These are phyloP conservation scores for Tremella yokohamensis DNA, from an alignment of 768 basidiomycete species.

Conservation along the genomic window DNA sequence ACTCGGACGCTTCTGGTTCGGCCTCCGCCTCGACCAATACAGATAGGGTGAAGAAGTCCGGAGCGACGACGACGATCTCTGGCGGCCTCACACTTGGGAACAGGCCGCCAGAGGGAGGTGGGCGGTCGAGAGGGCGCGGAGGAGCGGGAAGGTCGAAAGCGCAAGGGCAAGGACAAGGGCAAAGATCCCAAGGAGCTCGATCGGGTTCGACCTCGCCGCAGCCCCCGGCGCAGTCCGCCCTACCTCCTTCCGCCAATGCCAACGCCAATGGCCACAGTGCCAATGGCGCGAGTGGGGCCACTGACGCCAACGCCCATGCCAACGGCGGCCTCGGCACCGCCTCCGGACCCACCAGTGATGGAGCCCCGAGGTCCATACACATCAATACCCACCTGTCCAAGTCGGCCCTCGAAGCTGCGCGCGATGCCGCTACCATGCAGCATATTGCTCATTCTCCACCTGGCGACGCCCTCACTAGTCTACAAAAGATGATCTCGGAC, in stretches of 20 bases:
- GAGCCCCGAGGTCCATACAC: constrained; percentile 24
- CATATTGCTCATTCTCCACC: constrained; percentile 13
- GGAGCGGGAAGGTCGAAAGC: neutral
- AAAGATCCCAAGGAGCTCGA: neutral
- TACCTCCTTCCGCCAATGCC: constrained; percentile 13
- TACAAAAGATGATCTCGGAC: constrained; percentile 91
- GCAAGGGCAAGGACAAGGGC: constrained; percentile 7
- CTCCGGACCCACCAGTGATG: neutral
- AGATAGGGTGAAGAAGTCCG: constrained; percentile 31
- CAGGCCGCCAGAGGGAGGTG: constrained; percentile 8
- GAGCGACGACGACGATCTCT: constrained; percentile 37
- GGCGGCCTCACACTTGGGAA: constrained; percentile 36
- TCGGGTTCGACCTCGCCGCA: neutral
- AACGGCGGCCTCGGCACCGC: constrained; percentile 1
- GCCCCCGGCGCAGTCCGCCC: constrained; percentile 14
- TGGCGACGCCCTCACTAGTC: constrained; percentile 46
- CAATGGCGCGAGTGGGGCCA: neutral
- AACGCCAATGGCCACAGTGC: neutral
- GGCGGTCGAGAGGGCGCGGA: constrained; percentile 1
- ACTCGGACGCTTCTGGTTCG: constrained; percentile 12
- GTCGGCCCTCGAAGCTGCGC: constrained; percentile 38
- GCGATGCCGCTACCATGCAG: constrained; percentile 32
- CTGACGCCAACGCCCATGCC: neutral
- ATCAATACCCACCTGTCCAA: constrained; percentile 18
- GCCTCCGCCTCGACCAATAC: neutral